Conservation (phyloP, 441 rosid species). For the Melastoma candidum region DNA sequence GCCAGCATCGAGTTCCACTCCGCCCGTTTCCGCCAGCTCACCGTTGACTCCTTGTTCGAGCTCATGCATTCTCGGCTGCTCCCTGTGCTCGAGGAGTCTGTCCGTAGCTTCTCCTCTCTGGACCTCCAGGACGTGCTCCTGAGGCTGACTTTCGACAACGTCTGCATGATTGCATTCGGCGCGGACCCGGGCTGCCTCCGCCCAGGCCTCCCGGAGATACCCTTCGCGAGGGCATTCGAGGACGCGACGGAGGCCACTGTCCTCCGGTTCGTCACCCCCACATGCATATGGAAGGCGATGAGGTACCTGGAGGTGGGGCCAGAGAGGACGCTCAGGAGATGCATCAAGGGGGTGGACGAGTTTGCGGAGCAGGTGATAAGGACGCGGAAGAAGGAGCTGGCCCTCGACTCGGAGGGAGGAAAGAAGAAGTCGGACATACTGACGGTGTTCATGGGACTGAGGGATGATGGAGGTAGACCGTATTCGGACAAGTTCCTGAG, state of each 20-base stretch:
- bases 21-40: constrained; percentile 60
- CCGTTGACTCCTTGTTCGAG: constrained; percentile 53
- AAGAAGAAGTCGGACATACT: constrained; percentile 54
- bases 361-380: constrained; percentile 67
- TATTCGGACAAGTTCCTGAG: constrained; percentile 74
- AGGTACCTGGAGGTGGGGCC: constrained; percentile 48
- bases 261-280: constrained; percentile 67
- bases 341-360: constrained; percentile 59
- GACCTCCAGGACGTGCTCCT: constrained; percentile 73
- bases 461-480: constrained; percentile 43
- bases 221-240: constrained; percentile 82
- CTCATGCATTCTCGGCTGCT: constrained; percentile 72
- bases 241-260: constrained; percentile 78
- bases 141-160: constrained; percentile 80
- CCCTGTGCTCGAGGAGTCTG: constrained; percentile 55
- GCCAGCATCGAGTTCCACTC: constrained; percentile 94
- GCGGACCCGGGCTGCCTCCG: constrained; percentile 81
- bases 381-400: constrained; percentile 68
- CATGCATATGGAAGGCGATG: constrained; percentile 72
- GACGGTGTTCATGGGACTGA: constrained; percentile 56
- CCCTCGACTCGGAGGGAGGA: constrained; percentile 15
- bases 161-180: constrained; percentile 93
- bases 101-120: constrained; percentile 20
- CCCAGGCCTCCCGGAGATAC: constrained; percentile 53
- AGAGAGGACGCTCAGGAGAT: constrained; percentile 57